phyloP scores from a whole-genome alignment of 2,329 filamentous ascomycete genomes.

The Chaetomiaceae sp. region DNA sequence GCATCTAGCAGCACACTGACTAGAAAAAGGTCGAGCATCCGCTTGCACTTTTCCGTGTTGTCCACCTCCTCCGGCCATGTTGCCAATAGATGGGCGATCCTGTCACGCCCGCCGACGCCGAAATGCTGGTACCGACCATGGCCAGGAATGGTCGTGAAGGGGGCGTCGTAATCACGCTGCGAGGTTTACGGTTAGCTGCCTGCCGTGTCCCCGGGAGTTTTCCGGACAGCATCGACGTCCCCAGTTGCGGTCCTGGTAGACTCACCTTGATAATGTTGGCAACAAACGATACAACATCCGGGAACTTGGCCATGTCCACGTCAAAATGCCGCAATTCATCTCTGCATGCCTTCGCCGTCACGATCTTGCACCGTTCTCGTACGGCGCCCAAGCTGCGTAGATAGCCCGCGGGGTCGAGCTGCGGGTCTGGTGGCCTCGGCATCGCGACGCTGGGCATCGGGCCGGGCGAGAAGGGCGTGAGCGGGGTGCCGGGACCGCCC shows the following conservation, averaged over 20 bases:
- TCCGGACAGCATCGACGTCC: too few species aligned
- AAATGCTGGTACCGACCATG: slow-evolving; percentile 85
- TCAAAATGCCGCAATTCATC: slow-evolving; percentile 82
- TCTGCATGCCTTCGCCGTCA: slow-evolving; percentile 70
- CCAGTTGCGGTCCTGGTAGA: background rate
- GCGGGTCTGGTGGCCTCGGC: slow-evolving; percentile 79
- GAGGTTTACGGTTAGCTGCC: background rate
- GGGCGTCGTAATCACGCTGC: slow-evolving; percentile 53
- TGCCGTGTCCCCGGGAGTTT: too few species aligned
- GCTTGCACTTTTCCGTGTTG: slow-evolving; percentile 66
- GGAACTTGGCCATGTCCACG: slow-evolving; percentile 80
- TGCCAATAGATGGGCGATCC: slow-evolving; percentile 65
- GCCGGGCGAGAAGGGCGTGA: slow-evolving; percentile 49
- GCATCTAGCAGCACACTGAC: slow-evolving; percentile 80
- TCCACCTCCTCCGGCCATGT: slow-evolving; percentile 68
- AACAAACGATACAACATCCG: slow-evolving; percentile 78
- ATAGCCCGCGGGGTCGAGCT: slow-evolving; percentile 83
- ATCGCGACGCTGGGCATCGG: slow-evolving; percentile 56
- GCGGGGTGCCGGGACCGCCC: slow-evolving; percentile 41
- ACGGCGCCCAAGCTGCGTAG: slow-evolving; percentile 86
- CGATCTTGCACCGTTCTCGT: slow-evolving; percentile 68
- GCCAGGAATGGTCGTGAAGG: slow-evolving; percentile 66
- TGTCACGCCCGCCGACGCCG: slow-evolving; percentile 70
- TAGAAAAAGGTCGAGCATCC: slow-evolving; percentile 73
- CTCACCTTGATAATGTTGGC: slow-evolving; percentile 91